A percentile compares a stretch with the other conserved stretches of the same genome.
These are phyloP conservation scores for Dendrothele bispora DNA, from an alignment of 768 basidiomycete genomes.

Conservation along the genomic window DNA sequence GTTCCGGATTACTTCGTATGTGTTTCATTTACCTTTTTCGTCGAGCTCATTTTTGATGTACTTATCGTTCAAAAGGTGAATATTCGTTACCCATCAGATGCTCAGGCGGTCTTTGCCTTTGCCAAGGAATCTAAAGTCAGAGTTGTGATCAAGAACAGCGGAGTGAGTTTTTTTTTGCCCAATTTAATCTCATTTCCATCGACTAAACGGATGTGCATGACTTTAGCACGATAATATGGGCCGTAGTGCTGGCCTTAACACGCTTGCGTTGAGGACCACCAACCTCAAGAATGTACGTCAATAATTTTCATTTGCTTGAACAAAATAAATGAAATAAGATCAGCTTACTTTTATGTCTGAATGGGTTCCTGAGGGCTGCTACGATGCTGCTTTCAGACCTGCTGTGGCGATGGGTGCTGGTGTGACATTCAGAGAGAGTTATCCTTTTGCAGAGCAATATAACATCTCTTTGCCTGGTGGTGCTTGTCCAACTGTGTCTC, in stretches of 20 bases:
- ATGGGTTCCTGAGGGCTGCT: no score
- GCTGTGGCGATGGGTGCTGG: constrained; percentile 11
- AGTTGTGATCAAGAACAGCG: constrained; percentile 25
- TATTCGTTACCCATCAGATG: no score
- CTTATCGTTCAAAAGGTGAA: no score
- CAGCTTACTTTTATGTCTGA: no score
- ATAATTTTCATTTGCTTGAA: no score
- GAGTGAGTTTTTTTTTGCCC: constrained; percentile 10
- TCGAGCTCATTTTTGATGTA: no score
- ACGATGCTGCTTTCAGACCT: constrained; percentile 11
- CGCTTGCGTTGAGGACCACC: constrained; percentile 22
- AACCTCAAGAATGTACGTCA: constrained; percentile 13
- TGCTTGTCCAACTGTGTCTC: constrained; percentile 6
- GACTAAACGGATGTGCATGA: no score
- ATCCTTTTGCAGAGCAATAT: constrained; percentile 21
- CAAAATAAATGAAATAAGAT: no score
- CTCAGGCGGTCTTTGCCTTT: constrained; percentile 22
- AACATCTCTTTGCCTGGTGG: constrained; percentile 24
- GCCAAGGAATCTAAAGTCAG: constrained; percentile 15
- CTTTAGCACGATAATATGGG: constrained; percentile 26
- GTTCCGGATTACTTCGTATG: constrained; percentile 1
- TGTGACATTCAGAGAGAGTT: constrained; percentile 13
- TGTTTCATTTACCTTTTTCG: no score
- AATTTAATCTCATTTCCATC: no score
- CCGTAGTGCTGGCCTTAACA: constrained; percentile 17